These are phyloP conservation scores for Erucastrum elatum DNA, from an alignment of 345 rosid genomes.

Conservation along the genomic window DNA sequence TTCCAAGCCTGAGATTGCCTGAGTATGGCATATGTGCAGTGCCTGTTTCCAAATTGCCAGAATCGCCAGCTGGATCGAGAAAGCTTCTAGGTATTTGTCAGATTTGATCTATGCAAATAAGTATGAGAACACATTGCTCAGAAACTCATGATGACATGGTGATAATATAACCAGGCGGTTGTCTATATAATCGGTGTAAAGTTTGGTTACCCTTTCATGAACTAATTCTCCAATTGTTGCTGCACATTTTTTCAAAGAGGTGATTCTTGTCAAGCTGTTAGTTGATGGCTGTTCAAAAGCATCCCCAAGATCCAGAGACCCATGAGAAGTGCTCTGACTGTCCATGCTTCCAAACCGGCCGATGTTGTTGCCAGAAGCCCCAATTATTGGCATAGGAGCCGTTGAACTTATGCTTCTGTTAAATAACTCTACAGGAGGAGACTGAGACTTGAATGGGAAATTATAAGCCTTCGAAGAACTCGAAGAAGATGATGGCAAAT, in stretches of 20 bases:
- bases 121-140: neutral
- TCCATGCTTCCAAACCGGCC: constrained; percentile 59
- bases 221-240: constrained; percentile 66
- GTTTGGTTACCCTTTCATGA: constrained; percentile 58
- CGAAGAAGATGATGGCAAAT: constrained; percentile 57
- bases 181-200: neutral
- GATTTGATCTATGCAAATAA: constrained; percentile 51
- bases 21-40: constrained; percentile 85
- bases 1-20: constrained; percentile 86
- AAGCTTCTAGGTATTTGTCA: constrained; percentile 68
- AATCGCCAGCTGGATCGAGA: constrained; percentile 87
- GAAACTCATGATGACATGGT: neutral
- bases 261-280: constrained; percentile 71
- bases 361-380: constrained; percentile 42
- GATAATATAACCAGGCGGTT: neutral
- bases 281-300: constrained; percentile 73
- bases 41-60: constrained; percentile 98
- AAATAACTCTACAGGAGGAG: constrained; percentile 48
- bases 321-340: constrained; percentile 75
- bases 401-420: constrained; percentile 45
- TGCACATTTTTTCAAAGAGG: constrained; percentile 74
- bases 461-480: constrained; percentile 58
- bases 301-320: constrained; percentile 72
- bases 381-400: constrained; percentile 68
- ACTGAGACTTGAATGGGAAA: constrained; percentile 51